phyloP scores from a whole-genome alignment of 495 filamentous ascomycete genomes.

The Amphirosellinia nigrospora region DNA sequence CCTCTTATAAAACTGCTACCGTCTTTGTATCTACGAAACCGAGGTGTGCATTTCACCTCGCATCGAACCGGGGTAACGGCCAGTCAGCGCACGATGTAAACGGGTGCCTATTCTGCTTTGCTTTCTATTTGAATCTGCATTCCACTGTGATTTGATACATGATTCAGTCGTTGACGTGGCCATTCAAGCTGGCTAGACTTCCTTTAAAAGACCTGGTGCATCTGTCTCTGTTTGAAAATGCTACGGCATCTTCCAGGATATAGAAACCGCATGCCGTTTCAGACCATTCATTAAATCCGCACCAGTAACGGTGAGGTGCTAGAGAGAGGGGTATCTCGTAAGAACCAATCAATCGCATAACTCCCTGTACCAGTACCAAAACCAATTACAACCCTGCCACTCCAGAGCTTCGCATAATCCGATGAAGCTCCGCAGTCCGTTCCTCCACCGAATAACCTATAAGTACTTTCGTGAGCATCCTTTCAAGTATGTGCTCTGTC shows the following conservation, averaged over 20 bases:
- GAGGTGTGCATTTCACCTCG: constrained; percentile 16
- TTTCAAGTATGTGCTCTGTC: constrained; percentile 33
- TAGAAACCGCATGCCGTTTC: neutral
- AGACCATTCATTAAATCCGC: neutral
- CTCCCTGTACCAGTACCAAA: constrained; percentile 1
- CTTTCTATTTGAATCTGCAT: constrained; percentile 1
- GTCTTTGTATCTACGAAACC: neutral
- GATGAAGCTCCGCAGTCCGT: constrained; percentile 28
- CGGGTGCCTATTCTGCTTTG: neutral
- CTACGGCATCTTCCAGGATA: neutral
- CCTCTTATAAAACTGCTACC: neutral
- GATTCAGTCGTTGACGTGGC: constrained; percentile 18
- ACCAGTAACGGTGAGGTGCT: neutral
- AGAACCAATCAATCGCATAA: neutral
- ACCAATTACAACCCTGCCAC: neutral
- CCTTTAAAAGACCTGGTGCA: neutral
- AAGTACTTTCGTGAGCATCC: constrained; percentile 33
- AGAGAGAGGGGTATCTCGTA: neutral
- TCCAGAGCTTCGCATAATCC: constrained; percentile 31
- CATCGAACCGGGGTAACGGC: neutral
- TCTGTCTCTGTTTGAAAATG: neutral
- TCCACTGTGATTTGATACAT: neutral
- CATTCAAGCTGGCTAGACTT: neutral
- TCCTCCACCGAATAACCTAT: constrained; percentile 27
- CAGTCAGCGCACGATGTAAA: neutral